Evolutionary conservation across 2,329 filamentous ascomycete genomes (phyloP).

Genomic region (Epichloe scottii): DNA sequence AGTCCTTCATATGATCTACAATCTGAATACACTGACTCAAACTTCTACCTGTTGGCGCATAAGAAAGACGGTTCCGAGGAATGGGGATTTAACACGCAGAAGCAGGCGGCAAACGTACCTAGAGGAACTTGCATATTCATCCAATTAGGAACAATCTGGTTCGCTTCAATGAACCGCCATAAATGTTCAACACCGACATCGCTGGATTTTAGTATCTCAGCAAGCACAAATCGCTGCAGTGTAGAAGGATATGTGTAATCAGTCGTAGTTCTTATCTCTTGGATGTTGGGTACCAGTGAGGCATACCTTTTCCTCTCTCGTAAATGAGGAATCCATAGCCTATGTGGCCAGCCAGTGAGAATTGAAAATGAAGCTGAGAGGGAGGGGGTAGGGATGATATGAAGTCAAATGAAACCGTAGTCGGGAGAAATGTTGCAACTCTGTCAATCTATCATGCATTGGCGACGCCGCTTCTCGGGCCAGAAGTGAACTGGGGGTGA

Average conservation of each 20-base stretch:
- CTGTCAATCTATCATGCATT: not conserved
- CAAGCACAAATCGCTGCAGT: slow-evolving; percentile 40
- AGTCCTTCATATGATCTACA: slow-evolving; percentile 25
- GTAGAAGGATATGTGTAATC: not conserved
- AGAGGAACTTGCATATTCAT: slow-evolving; percentile 34
- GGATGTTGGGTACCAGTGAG: not conserved
- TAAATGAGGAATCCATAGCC: slow-evolving; percentile 6
- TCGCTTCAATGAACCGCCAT: slow-evolving; percentile 32
- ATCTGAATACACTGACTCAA: slow-evolving; percentile 33
- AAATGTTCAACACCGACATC: slow-evolving; percentile 33
- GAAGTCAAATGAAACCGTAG: not conserved
- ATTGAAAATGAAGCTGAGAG: not conserved
- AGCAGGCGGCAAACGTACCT: slow-evolving; percentile 22
- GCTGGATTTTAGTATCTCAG: slow-evolving; percentile 46
- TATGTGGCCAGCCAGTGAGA: not conserved
- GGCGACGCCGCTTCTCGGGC: not conserved
- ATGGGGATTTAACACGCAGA: not conserved
- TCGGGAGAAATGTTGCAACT: not conserved
- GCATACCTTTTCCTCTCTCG: slow-evolving; percentile 9
- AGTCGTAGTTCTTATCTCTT: not conserved
- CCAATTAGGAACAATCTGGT: slow-evolving; percentile 31
- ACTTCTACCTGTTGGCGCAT: slow-evolving; percentile 27
- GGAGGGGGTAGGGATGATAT: not conserved
- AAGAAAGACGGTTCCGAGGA: not conserved
- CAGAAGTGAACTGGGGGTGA: slow-evolving; percentile 3